phyloP scores from a whole-genome alignment of 257 asterid genomes.

The Solanum bulbocastanum region DNA sequence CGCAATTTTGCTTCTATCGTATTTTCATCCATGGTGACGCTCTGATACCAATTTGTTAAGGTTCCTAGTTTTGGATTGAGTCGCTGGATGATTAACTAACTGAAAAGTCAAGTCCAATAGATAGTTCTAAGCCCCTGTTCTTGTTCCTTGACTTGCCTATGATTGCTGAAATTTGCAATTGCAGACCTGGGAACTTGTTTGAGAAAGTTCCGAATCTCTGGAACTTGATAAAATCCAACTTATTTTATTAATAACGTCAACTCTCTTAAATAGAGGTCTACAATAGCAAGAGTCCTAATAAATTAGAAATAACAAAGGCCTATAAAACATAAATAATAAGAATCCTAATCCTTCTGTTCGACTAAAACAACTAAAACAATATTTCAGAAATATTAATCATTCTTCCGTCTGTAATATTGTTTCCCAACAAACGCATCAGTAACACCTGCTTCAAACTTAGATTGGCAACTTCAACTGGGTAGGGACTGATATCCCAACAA shows the following conservation, averaged over 20 bases:
- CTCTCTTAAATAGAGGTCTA: too few relatives aligned
- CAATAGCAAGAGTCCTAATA: not conserved
- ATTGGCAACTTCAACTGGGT: not conserved
- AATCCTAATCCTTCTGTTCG: not conserved
- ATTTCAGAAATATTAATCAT: not conserved
- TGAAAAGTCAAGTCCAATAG: not conserved
- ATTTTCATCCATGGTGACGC: too few relatives aligned
- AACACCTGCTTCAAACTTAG: not conserved
- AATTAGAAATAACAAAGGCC: not conserved
- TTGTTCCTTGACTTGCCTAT: not conserved
- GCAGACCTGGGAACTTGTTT: too few relatives aligned
- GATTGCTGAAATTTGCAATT: too few relatives aligned
- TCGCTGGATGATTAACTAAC: not conserved
- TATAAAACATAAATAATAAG: not conserved
- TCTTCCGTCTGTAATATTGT: not conserved
- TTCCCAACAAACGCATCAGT: not conserved
- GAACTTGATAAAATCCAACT: too few relatives aligned
- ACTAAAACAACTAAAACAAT: not conserved
- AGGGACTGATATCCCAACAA: not conserved
- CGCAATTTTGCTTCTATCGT: not conserved
- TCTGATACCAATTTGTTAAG: not conserved
- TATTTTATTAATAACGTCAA: too few relatives aligned
- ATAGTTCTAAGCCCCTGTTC: not conserved
- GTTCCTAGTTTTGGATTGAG: not conserved
- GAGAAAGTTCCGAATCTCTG: too few relatives aligned